phyloP scores from a whole-genome alignment of 768 basidiomycete genomes.

The Tylopilus cervinicoccineus region DNA sequence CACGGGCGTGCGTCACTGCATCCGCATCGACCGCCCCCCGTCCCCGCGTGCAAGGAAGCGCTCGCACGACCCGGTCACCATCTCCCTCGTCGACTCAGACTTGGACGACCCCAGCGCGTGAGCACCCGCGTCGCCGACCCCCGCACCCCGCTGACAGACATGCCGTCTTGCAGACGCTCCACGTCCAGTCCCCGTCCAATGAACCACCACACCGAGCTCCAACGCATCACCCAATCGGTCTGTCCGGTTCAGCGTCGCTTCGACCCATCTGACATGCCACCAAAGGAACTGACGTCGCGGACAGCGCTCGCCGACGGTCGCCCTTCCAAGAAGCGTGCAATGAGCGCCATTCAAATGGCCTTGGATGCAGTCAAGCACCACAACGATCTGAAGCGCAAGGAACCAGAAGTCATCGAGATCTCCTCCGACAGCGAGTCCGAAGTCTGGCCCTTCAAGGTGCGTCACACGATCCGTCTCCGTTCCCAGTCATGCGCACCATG shows the following conservation, averaged over 20 bases:
- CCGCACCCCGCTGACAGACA: not conserved
- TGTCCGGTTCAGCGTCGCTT: not conserved
- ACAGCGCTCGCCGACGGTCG: conserved; percentile 5
- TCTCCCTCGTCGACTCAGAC: conserved; percentile 18
- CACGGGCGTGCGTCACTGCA: conserved; percentile 15
- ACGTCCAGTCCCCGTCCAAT: not conserved
- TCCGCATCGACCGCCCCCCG: conserved; percentile 13
- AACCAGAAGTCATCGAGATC: conserved; percentile 21
- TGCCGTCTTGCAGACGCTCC: not conserved
- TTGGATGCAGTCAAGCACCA: conserved; percentile 6
- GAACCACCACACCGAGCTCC: conserved; percentile 18
- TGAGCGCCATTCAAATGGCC: conserved; percentile 16
- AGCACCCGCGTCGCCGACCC: not conserved
- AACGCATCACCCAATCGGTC: conserved; percentile 22
- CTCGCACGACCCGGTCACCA: conserved; percentile 1
- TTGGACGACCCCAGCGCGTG: conserved; percentile 9
- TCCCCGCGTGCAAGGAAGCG: conserved; percentile 16
- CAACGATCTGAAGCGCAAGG: conserved; percentile 23
- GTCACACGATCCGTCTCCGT: not conserved
- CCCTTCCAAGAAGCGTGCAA: conserved; percentile 21
- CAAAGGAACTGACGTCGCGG: conserved; percentile 25
- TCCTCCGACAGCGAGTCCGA: conserved; percentile 31
- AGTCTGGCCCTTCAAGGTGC: conserved; percentile 17
- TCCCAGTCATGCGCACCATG: not conserved
- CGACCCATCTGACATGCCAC: conserved; percentile 6